These are phyloP conservation scores for Citrus sinensis DNA, from an alignment of 345 rosid genomes.

Conservation along the genomic window DNA sequence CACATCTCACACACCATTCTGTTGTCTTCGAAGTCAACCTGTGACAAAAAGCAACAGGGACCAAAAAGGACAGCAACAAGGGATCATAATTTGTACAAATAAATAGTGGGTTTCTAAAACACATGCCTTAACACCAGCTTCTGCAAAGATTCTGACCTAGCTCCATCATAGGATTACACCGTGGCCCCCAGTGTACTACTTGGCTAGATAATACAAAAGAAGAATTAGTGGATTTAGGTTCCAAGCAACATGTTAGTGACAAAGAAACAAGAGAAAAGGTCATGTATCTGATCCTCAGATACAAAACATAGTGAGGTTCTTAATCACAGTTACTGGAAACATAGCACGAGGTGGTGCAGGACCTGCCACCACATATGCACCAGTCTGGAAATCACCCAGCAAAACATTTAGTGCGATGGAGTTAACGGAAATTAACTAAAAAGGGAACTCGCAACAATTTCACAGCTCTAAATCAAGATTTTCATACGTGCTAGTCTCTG, in stretches of 20 bases:
- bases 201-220: conserved; percentile 31
- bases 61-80: conserved; percentile 31
- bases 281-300: conserved; percentile 28
- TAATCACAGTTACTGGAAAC: conserved; percentile 52
- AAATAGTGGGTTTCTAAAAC: conserved; percentile 32
- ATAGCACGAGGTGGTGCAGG: conserved; percentile 56
- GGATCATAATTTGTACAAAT: conserved; percentile 26
- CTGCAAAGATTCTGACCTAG: conserved; percentile 68
- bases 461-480: conserved; percentile 4
- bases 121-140: conserved; percentile 61
- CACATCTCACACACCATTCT: conserved; percentile 12
- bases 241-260: neutral
- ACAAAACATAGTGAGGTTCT: conserved; percentile 34
- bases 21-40: conserved; percentile 38
- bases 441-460: conserved; percentile 7
- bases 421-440: conserved; percentile 6
- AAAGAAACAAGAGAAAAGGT: conserved; percentile 11
- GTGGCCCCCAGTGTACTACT: conserved; percentile 35
- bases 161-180: conserved; percentile 46
- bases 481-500: conserved; percentile 1
- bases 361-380: conserved; percentile 77
- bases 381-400: conserved; percentile 36
- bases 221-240: conserved; percentile 20
- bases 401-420: conserved; percentile 18
- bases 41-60: conserved; percentile 18